phyloP scores from a whole-genome alignment of 805 yeast species.

The Starmerella cellae region DNA sequence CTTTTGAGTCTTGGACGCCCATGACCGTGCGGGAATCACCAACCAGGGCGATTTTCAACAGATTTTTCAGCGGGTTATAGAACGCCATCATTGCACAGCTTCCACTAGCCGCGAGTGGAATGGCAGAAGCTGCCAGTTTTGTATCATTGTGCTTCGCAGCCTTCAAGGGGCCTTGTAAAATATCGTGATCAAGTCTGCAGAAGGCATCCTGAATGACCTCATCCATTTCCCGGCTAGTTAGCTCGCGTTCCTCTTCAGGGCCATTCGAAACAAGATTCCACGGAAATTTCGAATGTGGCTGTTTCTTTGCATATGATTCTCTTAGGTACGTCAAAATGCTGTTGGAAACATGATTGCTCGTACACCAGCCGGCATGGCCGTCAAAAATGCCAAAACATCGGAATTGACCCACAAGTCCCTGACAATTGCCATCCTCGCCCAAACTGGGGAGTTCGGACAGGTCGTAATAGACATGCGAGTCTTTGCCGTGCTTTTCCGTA shows the following conservation, averaged over 20 bases:
- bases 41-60: conserved; percentile 78
- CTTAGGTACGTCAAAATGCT: conserved; percentile 61
- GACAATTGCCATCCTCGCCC: conserved; percentile 17
- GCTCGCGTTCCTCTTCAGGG: conserved; percentile 36
- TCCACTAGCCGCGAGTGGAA: conserved; percentile 45
- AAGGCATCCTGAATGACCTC: conserved; percentile 71
- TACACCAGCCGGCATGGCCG: conserved; percentile 94
- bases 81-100: conserved; percentile 80
- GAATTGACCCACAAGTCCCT: conserved; percentile 56
- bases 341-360: conserved; percentile 66
- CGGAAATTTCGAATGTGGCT: conserved; percentile 25
- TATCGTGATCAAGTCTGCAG: conserved; percentile 65
- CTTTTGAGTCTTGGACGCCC: conserved; percentile 44
- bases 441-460: conserved; percentile 12
- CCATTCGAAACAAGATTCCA: neutral
- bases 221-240: conserved; percentile 54
- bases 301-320: conserved; percentile 38
- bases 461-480: conserved; percentile 3
- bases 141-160: conserved; percentile 46
- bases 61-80: conserved; percentile 59
- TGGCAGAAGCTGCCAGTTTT: conserved; percentile 70
- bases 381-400: conserved; percentile 81
- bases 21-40: conserved; percentile 93
- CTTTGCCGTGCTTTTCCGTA: conserved; percentile 7
- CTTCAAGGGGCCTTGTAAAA: conserved; percentile 63